Evolutionary conservation across 2,329 filamentous ascomycete species (phyloP).

Genomic region (Hymenoscyphus occultus): DNA sequence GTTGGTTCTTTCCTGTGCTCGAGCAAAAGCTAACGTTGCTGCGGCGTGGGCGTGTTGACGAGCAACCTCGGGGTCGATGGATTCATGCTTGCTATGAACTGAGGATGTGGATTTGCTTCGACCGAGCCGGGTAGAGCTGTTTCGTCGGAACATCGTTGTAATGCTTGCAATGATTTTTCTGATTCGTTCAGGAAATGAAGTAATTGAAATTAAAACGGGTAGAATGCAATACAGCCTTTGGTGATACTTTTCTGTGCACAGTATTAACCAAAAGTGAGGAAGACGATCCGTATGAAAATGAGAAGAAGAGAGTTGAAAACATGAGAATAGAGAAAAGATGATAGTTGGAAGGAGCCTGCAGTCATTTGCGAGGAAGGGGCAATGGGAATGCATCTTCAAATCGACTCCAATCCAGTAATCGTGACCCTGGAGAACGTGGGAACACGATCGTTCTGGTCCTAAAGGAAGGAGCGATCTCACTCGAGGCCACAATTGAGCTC

Average conservation of each 20-base stretch:
- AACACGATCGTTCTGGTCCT: neutral
- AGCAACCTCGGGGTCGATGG: slow-evolving; percentile 48
- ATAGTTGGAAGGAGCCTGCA: slow-evolving; percentile 11
- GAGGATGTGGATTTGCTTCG: slow-evolving; percentile 55
- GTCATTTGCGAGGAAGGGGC: slow-evolving; percentile 11
- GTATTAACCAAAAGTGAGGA: slow-evolving; percentile 35
- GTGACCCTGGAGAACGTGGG: neutral
- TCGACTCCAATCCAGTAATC: neutral
- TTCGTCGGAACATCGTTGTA: slow-evolving; percentile 35
- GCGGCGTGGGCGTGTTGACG: slow-evolving; percentile 61
- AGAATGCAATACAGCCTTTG: slow-evolving; percentile 30
- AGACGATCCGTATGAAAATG: slow-evolving; percentile 30
- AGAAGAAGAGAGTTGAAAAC: slow-evolving; percentile 32
- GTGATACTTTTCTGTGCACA: slow-evolving; percentile 23
- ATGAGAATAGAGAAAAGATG: slow-evolving; percentile 26
- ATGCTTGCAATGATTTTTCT: slow-evolving; percentile 16
- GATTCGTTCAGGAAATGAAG: slow-evolving; percentile 20
- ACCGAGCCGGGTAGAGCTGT: slow-evolving; percentile 45
- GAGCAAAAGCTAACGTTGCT: slow-evolving; percentile 57
- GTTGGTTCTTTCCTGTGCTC: slow-evolving; percentile 45
- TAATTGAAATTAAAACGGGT: slow-evolving; percentile 31
- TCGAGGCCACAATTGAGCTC: neutral
- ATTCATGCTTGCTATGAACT: slow-evolving; percentile 45
- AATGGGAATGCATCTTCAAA: neutral
- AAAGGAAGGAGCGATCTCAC: neutral